Evolutionary conservation across 1,139 yeast genomes (phyloP), one percentile per base, ranked within the genome.

Genomic region (Sugiyamaella japonica): DNA sequence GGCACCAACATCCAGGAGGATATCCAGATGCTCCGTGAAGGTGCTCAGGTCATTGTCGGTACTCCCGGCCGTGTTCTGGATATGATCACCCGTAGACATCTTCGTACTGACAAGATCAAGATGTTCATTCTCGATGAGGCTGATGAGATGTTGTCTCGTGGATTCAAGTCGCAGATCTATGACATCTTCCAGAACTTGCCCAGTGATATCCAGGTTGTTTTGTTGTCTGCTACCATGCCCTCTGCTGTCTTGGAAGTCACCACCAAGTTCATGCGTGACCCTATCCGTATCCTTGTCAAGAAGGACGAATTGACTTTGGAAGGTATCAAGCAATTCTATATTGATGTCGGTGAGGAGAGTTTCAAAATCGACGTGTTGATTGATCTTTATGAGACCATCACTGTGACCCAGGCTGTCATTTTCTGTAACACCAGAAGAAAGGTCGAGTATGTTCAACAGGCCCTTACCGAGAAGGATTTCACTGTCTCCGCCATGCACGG

Each of bases 121-220:
- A 91, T 93, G 97, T 87, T 93, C 80, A 88, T 93, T 74, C 83
- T 93, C 76, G 99, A 93, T 80, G 99, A 93, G 81, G 99, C 99
- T 73, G 99, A 93, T 82, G 97, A 91, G 81, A 86, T 93, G 93
- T 84, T 93, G 76, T 85, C 95, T 58, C 83, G 95, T 67, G 99
- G 99, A 68, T 93, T 93, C 86, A 89, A 88, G 80, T 95, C 89
- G 75, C 98, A 93, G 81, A 93, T 93, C 72, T 90, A 91, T 84
- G 93, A 91, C 77, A 89, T 93, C 73, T 91, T 89, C 89, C 84
- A 89, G 74, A 82, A 86, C 77, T 83, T 93, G 73, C 98, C 98
- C 72, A 86, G 86, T 71, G 84, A 93, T 67, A 88, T 96, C 67
- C 99, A 93, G 80, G 97, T 91, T 71, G 98, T 93, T 62, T 83